Percentiles rank a stretch among this genome's conserved stretches.
phyloP scores from a whole-genome alignment of 768 basidiomycete species.

The Termitomyces sp. region DNA sequence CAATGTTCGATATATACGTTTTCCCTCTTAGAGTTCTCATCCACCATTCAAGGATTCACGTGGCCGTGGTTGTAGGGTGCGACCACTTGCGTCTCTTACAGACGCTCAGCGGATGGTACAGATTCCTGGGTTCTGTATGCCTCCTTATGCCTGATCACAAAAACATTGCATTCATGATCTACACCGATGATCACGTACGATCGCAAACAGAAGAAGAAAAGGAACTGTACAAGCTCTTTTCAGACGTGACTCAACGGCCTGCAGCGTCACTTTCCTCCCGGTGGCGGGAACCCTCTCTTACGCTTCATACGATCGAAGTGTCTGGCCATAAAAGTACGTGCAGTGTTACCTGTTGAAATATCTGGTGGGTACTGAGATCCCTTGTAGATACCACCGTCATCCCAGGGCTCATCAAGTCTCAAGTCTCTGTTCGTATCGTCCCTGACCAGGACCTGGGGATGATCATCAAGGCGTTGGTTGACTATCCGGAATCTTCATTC shows the following conservation, averaged over 20 bases:
- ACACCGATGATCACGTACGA: slow-evolving; percentile 73
- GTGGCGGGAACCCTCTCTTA: slow-evolving; percentile 91
- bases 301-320: slow-evolving; percentile 80
- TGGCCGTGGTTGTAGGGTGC: slow-evolving; percentile 52
- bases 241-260: slow-evolving; percentile 64
- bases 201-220: slow-evolving; percentile 66
- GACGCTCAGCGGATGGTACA: slow-evolving; percentile 57
- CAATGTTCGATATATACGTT: slow-evolving; percentile 88
- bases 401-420: slow-evolving; percentile 78
- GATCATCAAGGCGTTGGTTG: slow-evolving; percentile 60
- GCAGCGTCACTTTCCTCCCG: slow-evolving; percentile 69
- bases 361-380: not conserved
- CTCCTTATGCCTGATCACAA: not conserved
- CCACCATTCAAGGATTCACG: not conserved
- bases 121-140: slow-evolving; percentile 84
- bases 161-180: not conserved
- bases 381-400: slow-evolving; percentile 81
- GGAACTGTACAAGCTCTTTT: slow-evolving; percentile 64
- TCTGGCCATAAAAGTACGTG: slow-evolving; percentile 79
- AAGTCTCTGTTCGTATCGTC: slow-evolving; percentile 89
- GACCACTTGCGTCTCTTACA: slow-evolving; percentile 70
- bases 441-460: slow-evolving; percentile 85
- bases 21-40: not conserved
- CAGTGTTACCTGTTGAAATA: not conserved
- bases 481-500: slow-evolving; percentile 62